Base-by-base conservation (phyloP, 192 early-diverging fungal genomes). In the Entophlyctis luteolus region DNA sequence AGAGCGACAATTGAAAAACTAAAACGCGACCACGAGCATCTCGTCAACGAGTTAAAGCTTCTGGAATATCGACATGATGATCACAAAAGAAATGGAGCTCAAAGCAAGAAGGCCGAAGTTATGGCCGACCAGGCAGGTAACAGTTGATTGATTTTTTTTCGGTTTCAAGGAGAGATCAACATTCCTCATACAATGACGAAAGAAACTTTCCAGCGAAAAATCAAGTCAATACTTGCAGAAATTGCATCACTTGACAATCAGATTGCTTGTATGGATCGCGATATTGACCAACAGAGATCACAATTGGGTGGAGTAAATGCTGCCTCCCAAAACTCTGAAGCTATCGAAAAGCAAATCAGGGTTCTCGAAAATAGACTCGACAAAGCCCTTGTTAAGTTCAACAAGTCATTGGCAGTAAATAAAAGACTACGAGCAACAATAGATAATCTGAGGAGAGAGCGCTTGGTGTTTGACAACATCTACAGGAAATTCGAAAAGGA, bases 301-400 rank as follows among this genome's bases (percentile, higher is more conserved):
- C 47, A 78, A 35, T 67, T 80, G 12, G 79, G 83, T 18, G 83
- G 83, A 39, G 83, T 81, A 12, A 79, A 81, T 50, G 79, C 79
- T 2, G 83, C 83, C 1, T 62, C 37, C 22, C 72, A 77, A 50
- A 81, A 81, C 67, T 65, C 50, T 33, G 78, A 75, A 25, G 77
- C 79, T 14, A 81, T 81, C 31, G 74, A 67, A 31, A 84, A 84
- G 59, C 79, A 81, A 60, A 78, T 81, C 34, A 55, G 75, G 16
- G 75, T 84, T n/a, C 75, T 84, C 23, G 83, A 84, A 48, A 84
- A 84, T 54, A 56, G 83, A 49, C 69, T 84, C 16, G 83, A 84
- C 60, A 84, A 84, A 62, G 78, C 82, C 0, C 69, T 86, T 12
- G 75, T 84, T n/a, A 86, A 86, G 67, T 86, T 83, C 65, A 84